phyloP scores from a whole-genome alignment of 2,329 filamentous ascomycete genomes.

The Neofusicoccum parvum region DNA sequence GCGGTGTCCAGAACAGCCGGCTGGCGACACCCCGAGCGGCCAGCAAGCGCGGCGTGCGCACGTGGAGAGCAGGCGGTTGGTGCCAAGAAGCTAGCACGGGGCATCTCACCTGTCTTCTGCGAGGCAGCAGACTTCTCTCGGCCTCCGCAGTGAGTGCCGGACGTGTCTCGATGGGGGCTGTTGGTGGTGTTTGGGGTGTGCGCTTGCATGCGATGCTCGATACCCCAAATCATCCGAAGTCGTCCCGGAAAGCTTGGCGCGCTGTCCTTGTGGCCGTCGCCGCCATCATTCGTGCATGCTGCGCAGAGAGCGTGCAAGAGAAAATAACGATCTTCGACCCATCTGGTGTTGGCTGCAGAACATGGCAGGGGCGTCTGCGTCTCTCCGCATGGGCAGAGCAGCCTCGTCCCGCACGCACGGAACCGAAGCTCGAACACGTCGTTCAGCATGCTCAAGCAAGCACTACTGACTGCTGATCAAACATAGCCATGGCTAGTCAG shows the following conservation, averaged over 20 bases:
- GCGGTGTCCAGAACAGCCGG: not conserved
- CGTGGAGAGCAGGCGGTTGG: not conserved
- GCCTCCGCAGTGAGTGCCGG: not conserved
- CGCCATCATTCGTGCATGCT: not conserved
- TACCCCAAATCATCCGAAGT: no score
- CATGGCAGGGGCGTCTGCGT: not conserved
- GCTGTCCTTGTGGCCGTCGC: no score
- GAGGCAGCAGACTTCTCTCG: not conserved
- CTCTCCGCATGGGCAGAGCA: not conserved
- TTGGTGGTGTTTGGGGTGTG: not conserved
- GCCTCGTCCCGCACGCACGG: not conserved
- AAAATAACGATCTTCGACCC: no score
- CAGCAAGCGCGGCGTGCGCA: not conserved
- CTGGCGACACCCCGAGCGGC: not conserved
- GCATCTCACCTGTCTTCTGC: not conserved
- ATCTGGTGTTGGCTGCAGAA: no score
- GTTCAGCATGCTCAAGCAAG: no score
- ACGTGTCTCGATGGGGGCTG: not conserved
- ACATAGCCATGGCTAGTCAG: no score
- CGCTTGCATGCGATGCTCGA: no score
- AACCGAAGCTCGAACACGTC: not conserved
- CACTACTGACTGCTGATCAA: no score
- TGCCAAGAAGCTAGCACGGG: not conserved
- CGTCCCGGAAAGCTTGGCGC: no score
- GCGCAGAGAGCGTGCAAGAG: not conserved